phyloP scores from a whole-genome alignment of 176 grass and related monocot species.

The Elaeis guineensis region DNA sequence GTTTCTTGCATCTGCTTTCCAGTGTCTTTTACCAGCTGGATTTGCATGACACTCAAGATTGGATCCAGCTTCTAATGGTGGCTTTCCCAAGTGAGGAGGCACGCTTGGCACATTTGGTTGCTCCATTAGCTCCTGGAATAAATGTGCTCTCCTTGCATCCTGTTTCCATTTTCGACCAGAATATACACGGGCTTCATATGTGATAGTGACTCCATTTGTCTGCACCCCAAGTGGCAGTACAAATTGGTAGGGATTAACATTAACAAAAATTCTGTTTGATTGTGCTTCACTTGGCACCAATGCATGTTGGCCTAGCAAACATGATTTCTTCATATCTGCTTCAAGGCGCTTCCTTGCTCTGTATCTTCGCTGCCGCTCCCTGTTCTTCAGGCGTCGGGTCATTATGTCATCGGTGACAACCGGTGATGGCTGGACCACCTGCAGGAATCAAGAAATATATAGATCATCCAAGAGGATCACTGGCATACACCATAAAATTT shows the following conservation, averaged over 20 bases:
- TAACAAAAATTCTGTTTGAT: too few relatives aligned
- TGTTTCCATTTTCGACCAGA: conserved; percentile 19
- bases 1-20: conserved; percentile 18
- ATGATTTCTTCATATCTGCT: not conserved
- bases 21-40: not conserved
- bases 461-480: too few relatives aligned
- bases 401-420: not conserved
- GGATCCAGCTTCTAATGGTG: conserved; percentile 1
- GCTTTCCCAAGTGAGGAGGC: not conserved
- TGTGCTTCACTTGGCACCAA: not conserved
- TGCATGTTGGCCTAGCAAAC: not conserved
- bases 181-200: not conserved
- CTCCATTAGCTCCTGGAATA: not conserved
- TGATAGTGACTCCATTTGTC: not conserved
- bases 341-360: conserved; percentile 18
- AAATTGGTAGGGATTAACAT: too few relatives aligned
- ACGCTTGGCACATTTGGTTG: not conserved
- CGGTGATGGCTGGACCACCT: not conserved
- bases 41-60: not conserved
- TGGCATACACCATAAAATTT: too few relatives aligned
- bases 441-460: too few relatives aligned
- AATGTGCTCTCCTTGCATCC: conserved; percentile 11
- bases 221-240: too few relatives aligned
- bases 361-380: conserved; percentile 17
- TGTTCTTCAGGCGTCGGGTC: conserved; percentile 12